These are phyloP conservation scores for Malassezia globosa DNA, from an alignment of 1,284 basidiomycete species.

Conservation along the genomic window DNA sequence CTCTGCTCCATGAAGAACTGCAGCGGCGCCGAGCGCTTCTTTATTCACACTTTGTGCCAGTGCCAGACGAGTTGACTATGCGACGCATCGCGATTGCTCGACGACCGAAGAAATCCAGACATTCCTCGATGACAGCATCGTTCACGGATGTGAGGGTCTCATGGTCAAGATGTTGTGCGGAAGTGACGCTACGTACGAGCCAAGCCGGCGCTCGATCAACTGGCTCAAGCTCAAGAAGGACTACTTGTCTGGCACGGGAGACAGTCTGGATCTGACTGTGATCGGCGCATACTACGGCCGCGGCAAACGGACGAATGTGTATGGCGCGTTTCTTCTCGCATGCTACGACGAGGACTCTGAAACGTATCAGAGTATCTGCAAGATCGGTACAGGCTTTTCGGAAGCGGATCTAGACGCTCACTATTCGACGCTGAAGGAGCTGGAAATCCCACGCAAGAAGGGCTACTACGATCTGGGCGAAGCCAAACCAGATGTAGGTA, in stretches of 20 bases:
- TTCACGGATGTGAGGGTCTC: conserved; percentile 93
- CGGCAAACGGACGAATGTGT: conserved; percentile 70
- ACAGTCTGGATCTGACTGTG: conserved; percentile 92
- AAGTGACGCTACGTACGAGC: conserved; percentile 84
- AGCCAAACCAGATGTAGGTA: conserved; percentile 35
- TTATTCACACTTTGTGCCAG: conserved; percentile 65
- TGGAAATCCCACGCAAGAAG: conserved; percentile 57
- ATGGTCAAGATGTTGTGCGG: conserved; percentile 97
- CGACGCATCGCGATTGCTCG: conserved; percentile 75
- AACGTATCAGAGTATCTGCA: conserved; percentile 55
- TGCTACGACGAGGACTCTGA: conserved; percentile 43
- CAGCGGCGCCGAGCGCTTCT: conserved; percentile 61
- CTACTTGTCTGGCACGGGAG: conserved; percentile 75
- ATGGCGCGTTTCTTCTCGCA: conserved; percentile 42
- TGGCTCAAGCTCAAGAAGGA: conserved; percentile 68
- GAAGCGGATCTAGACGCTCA: conserved; percentile 71
- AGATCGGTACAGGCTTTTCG: conserved; percentile 95
- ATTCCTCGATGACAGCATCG: conserved; percentile 91
- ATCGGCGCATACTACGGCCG: conserved; percentile 94
- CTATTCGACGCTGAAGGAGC: conserved; percentile 66
- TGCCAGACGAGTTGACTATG: conserved; percentile 81
- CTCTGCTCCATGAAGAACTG: conserved; percentile 19
- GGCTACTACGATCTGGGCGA: conserved; percentile 56
- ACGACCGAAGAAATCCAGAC: conserved; percentile 85
- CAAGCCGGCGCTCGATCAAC: conserved; percentile 83